Evolutionary conservation across 352 stramenopile species (phyloP), one percentile per base, ranked within the genome.

Genomic region (Pythium dissimile): DNA sequence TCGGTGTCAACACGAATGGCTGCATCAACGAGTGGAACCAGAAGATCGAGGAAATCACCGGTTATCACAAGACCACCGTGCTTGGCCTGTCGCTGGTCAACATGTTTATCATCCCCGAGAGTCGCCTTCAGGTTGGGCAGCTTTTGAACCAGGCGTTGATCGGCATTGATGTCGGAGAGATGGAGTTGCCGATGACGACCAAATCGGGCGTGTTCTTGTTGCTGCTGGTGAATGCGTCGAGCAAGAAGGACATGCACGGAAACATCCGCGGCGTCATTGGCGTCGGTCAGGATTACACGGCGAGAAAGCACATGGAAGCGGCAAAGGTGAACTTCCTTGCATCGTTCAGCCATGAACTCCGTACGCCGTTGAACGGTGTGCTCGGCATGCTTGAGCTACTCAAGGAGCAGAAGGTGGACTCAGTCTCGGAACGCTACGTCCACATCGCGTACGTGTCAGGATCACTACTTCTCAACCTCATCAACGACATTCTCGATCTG

Each of bases 231-330:
- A 94, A 92, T 44, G 82, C 82, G 1, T 92, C 82, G 0, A 92
- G 81, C 41, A 94, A 95, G 49, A 92, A 95, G 48, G 89, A 97
- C 60, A 88, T 88, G 70, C 86, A 97, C 30, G 88, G 89, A 20
- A 96, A 95, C 48, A 88, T 97, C 62, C 86, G 94, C 28, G 93
- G 92, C 45, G 90, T 97, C 27, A 95, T 98, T 46, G 85, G 84
- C 57, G 88, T 98, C 39, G 89, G 87, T 12, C 91, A 98, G 69
- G 92, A 98, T 64, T 92, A 98, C 58, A 97, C 93, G 10, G 84
- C 82, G 4, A 72, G 81, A 15, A 92, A 92, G 53, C 80, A 92
- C 44, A 92, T 92, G 84, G 82, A 94, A 53, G 81, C 82, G 30
- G 82, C 82, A 0, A 92, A 92, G 54, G 83, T 92, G 32, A 92